Evolutionary conservation across 2,329 filamentous ascomycete species (phyloP).

Genomic region (Fusarium stilboides): DNA sequence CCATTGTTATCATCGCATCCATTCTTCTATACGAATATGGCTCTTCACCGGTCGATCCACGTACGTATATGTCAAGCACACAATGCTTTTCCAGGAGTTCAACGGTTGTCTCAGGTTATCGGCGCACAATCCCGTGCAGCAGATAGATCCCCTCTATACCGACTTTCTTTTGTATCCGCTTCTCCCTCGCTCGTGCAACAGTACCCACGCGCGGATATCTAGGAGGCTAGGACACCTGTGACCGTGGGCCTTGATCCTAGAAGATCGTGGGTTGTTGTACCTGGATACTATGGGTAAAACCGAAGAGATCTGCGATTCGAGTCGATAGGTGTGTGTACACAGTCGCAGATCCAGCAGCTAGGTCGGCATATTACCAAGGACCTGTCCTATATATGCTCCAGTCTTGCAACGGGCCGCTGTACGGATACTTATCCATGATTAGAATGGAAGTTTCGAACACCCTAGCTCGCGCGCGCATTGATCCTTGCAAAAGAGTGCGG

Average conservation of each 20-base stretch:
- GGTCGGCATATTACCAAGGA: constrained; percentile 34
- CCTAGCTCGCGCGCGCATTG: constrained; percentile 21
- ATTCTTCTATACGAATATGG: constrained; percentile 31
- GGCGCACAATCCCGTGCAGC: constrained; percentile 44
- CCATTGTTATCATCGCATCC: constrained; percentile 37
- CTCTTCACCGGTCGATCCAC: constrained; percentile 39
- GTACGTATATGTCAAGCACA: constrained; percentile 46
- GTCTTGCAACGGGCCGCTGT: constrained; percentile 7
- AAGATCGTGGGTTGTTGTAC: constrained; percentile 27
- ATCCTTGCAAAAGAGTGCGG: constrained; percentile 20
- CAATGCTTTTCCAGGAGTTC: constrained; percentile 41
- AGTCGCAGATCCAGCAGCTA: constrained; percentile 9
- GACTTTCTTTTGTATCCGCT: constrained; percentile 32
- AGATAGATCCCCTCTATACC: constrained; percentile 31
- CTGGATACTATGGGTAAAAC: constrained; percentile 24
- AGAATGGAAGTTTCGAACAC: constrained; percentile 24
- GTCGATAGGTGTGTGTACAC: constrained; percentile 21
- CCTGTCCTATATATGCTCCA: constrained; percentile 33
- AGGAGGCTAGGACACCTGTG: constrained; percentile 16
- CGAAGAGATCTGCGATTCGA: constrained; percentile 36
- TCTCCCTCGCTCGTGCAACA: constrained; percentile 41
- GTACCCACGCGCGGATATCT: constrained; percentile 42
- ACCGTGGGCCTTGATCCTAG: constrained; percentile 32
- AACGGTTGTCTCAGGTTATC: constrained; percentile 48
- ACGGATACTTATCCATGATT: constrained; percentile 12